Conservation (phyloP, 345 rosid species). For the Citropsis articulata region DNA sequence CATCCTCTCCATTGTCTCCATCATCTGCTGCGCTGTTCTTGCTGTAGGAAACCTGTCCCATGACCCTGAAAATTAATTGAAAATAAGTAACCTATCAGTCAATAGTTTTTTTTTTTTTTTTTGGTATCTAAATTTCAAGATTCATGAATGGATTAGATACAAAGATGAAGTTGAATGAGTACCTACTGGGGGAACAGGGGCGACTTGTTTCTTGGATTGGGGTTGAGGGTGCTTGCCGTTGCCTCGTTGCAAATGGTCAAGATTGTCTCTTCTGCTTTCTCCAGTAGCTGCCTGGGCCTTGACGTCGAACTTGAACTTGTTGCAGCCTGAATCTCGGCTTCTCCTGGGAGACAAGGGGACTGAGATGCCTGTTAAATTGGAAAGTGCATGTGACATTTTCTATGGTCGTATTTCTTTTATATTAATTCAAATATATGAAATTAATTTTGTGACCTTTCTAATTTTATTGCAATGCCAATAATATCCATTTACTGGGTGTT, state of each 20-base stretch:
- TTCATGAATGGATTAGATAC: neutral
- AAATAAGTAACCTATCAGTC: neutral
- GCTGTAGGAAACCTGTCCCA: constrained; percentile 55
- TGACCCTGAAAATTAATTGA: constrained; percentile 21
- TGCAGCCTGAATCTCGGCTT: neutral
- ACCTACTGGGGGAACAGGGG: constrained; percentile 45
- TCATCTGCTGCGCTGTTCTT: constrained; percentile 62
- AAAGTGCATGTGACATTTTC: constrained; percentile 34
- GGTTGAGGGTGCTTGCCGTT: constrained; percentile 15
- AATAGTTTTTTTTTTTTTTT: neutral
- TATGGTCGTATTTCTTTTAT: too few species aligned
- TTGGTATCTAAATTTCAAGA: neutral
- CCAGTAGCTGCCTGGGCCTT: constrained; percentile 27
- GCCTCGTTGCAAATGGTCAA: constrained; percentile 45
- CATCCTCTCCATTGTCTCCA: constrained; percentile 65
- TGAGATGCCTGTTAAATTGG: constrained; percentile 21
- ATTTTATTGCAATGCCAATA: too few species aligned
- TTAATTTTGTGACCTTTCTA: too few species aligned
- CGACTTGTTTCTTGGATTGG: constrained; percentile 36
- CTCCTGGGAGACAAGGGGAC: constrained; percentile 17
- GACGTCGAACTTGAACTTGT: constrained; percentile 1
- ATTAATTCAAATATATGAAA: neutral
- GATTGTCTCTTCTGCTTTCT: constrained; percentile 34
- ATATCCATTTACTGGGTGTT: neutral
- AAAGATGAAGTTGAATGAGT: neutral